Evolutionary conservation across 768 basidiomycete species (phyloP).

Genomic region (Rhodotorula paludigena): DNA sequence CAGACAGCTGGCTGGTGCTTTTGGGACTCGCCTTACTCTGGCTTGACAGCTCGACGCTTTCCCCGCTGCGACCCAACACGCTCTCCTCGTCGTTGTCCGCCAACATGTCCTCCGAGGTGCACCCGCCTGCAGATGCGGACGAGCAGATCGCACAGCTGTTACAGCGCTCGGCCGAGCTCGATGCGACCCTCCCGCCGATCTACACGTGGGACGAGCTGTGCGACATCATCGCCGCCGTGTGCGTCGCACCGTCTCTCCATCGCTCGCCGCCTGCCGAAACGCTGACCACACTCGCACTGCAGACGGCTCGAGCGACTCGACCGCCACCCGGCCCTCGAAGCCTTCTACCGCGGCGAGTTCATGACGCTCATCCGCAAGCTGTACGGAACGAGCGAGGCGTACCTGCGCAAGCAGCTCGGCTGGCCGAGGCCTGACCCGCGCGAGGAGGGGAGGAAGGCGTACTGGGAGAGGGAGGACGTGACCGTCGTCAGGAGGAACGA

Average conservation of each 20-base stretch:
- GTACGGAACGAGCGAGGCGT: slow-evolving; percentile 16
- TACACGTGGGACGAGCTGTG: slow-evolving; percentile 3
- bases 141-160: background rate
- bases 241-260: background rate
- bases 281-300: background rate
- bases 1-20: too few relatives aligned
- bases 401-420: slow-evolving; percentile 14
- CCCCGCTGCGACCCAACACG: too few relatives aligned
- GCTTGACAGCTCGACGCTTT: too few relatives aligned
- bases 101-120: background rate
- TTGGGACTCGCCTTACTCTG: too few relatives aligned
- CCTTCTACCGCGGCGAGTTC: slow-evolving; percentile 15
- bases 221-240: background rate
- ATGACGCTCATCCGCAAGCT: background rate
- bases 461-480: background rate
- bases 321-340: slow-evolving; percentile 28
- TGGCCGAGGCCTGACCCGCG: background rate
- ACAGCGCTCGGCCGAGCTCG: background rate
- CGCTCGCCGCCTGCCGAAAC: background rate
- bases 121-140: background rate
- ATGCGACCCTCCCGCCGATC: background rate
- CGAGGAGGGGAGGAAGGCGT: background rate
- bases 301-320: slow-evolving; percentile 12
- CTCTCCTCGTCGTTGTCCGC: background rate
- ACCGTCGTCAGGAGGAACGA: slow-evolving; percentile 27